Base-by-base conservation (phyloP, 169 alveolate genomes). In the Eimeria sp. region DNA sequence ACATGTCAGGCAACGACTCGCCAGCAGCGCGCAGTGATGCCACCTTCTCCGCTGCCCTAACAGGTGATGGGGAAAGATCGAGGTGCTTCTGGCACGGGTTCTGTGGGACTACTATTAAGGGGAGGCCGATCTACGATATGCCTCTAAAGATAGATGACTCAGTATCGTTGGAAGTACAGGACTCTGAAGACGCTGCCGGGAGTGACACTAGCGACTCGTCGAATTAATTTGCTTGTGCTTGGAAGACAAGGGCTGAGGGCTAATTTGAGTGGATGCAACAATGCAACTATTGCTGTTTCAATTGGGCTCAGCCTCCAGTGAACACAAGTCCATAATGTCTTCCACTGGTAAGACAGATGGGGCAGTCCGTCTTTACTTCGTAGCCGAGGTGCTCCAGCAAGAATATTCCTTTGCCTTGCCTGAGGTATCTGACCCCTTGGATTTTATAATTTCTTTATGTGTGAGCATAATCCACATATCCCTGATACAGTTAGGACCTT, bases 11-110 rank as follows among this genome's bases (percentile, higher is more conserved):
- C 11, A 80, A 86, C 45, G 92, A 86, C 45, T 61, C 92, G 63
- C 78, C 92, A 3, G 67, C 92, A 20, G 80, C 78, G 65, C 92
- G 80, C 49, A 58, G 92, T 58, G 92, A 86, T 5, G 78, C 92
- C 63, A 86, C 54, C 25, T 9, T 57, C 67, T 49, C 92, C 4
- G 67, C 92, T 10, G 67, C 78, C 10, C 30, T 57, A 34, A 86
- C 78, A 34, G 92, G 49, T 6, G 76, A 34, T 40, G 92, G 82
- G 20, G 92, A 61, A 57, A 7, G n/a, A 18, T 22, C 40, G 25
- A 22, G 92, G 40, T 86, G 92, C 80, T 86, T 86, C 49, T 86
- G 92, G 78, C 40, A 22, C 34, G 92, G 92, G 16, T 86, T 58
- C 67, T 86, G 92, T 61, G 92, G 63, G 47, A 40, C 80, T 7